Base-by-base conservation (phyloP, 495 filamentous ascomycete species). In the Hypoxylon trugodes region DNA sequence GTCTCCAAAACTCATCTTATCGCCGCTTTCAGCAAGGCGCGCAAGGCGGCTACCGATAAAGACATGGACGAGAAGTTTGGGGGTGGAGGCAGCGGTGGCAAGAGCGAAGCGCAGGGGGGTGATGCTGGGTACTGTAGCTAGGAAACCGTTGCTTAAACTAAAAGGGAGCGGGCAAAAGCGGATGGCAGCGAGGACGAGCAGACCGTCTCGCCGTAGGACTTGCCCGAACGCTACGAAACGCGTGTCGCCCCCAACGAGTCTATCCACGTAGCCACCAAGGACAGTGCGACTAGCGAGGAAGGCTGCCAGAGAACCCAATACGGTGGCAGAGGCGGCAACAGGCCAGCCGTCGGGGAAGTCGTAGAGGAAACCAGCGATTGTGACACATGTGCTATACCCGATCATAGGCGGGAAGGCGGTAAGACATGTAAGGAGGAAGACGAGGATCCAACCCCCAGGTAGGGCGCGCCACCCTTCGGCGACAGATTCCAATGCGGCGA, bases 91-190 rank as follows among this genome's bases (percentile, higher is more conserved):
- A 1, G 90, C 87, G 5, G 95, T 98, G 0, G 96, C 94, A 32
- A 90, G 68, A 25, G 86, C 89, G 72, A 96, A 98, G 64, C 82
- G 83, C 72, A 83, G 74, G 12, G 89, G 88, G 43, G 86, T 81
- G 5, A 98, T 90, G 5, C 92, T 96, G 1, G 91, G 92, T 63
- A 98, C 93, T 1, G 94, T 97, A 15, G 91, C 91, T 22, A 98
- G 85, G 18, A 95, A 96, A 15, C 93, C 95, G 69, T 98, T 98
- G 67, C 90, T 93, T 54, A 97, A 78, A 18, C 90, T 94, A 72
- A 96, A 98, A n/a, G 95, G 95, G 58, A 98, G 74, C 18, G 95
- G 95, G 59, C 95, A 97, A 30, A 98, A 78, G 24, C 95, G 82
- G 54, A 98, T 96, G 90, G 97, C 96, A 65, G 89, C 87, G 25